Percentiles rank a stretch among this genome's conserved stretches.
These are phyloP conservation scores for Dictyostelium firmibasis DNA, from an alignment of 78 protist genomes.

Conservation along the genomic window DNA sequence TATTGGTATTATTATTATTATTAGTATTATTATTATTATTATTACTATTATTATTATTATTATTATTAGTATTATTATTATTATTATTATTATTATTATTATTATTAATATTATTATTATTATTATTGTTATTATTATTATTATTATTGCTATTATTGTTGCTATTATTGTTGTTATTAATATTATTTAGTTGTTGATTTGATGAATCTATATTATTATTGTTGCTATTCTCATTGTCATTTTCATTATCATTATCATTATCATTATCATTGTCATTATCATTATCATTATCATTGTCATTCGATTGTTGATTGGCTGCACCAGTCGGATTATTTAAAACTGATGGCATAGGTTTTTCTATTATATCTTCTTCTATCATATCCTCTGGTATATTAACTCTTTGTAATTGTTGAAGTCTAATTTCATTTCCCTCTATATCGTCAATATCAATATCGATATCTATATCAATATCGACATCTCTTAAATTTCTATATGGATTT, in stretches of 20 bases:
- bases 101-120: no score
- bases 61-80: no score
- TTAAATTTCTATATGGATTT: background rate
- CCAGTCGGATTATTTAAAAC: background rate
- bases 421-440: constrained; percentile 1
- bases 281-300: background rate
- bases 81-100: no score
- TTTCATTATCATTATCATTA: background rate
- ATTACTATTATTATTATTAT: no score
- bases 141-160: background rate
- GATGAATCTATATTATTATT: no score
- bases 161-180: background rate
- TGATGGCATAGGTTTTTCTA: constrained; percentile 1
- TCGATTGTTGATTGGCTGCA: background rate
- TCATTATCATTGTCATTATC: background rate
- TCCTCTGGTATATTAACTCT: background rate
- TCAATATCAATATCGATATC: background rate
- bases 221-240: background rate
- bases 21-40: no score
- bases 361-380: background rate
- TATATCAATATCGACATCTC: background rate
- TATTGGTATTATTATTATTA: no score
- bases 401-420: background rate
- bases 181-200: no score
- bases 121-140: background rate